Evolutionary conservation across 1,284 basidiomycete genomes (phyloP), one percentile per base, ranked within the genome.

Genomic region (Lignosus rhinocerotis): DNA sequence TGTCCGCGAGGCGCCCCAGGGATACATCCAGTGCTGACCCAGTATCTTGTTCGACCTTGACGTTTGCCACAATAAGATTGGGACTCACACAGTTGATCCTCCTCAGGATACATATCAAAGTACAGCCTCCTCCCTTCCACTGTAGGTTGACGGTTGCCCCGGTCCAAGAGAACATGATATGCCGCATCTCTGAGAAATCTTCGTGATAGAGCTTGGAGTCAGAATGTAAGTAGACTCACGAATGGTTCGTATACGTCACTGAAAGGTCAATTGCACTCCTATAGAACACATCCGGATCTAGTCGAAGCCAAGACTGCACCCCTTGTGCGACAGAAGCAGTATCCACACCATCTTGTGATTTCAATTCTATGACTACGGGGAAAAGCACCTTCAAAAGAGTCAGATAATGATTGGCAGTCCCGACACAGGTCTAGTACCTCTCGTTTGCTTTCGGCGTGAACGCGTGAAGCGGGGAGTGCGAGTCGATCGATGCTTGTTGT

Each of bases 401-500:
- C 34, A 69, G 62, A 34, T 34, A 6, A 45, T 7, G 11, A 19
- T 30, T 45, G 43, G 11, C 11, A 12, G 19, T 30, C 17, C 11
- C 9, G 17, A 25, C 21, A 9, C 11, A 45, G 16, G 21, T 7
- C 43, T 8, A 45, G 43, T 48, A 74, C 74, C 66, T 74, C 60
- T 62, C 69, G 79, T 44, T 75, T 72, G 25, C 79, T 72, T 66
- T 85, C 81, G n/a, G 76, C 76, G 43, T 74, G 72, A 32, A 94
- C 86, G 39, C 83, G 80, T 54, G 75, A 73, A n/a, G 79, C 77
- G 2, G 94, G 93, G 16, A 96, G 75, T 0, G 87, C 77, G 14
- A 91, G 80, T 32, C 93, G 83, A 70, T 93, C 82, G 41, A 96
- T 94, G 61, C 89, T 90, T 2, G 94, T 96, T 21, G 90, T 88